These are phyloP conservation scores for Litsea cubeba DNA, from an alignment of 164 flowering plant genomes.

Conservation along the genomic window DNA sequence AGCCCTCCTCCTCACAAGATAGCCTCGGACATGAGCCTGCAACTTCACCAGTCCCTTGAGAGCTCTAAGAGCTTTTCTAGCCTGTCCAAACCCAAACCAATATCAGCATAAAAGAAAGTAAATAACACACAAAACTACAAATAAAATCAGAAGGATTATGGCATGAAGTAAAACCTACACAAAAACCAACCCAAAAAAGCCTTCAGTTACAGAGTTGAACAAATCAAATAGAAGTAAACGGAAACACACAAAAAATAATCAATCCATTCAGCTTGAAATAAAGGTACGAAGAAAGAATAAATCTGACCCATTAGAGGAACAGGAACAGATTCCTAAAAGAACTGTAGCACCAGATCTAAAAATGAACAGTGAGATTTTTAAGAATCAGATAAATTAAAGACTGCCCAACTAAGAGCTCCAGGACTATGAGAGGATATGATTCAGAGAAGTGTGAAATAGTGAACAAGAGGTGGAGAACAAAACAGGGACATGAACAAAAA, in stretches of 20 bases:
- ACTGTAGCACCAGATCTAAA: not conserved
- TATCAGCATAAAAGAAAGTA: not conserved
- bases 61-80: conserved; percentile 58
- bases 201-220: not conserved
- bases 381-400: not conserved
- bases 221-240: not conserved
- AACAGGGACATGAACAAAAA: no score
- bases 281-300: not conserved
- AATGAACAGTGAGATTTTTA: not conserved
- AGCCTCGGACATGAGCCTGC: conserved; percentile 69
- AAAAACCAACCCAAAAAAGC: not conserved
- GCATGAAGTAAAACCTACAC: not conserved
- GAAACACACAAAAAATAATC: not conserved
- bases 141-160: not conserved
- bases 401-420: not conserved
- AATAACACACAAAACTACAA: not conserved
- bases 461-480: no score
- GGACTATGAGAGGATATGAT: not conserved
- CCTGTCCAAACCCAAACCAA: conserved; percentile 24
- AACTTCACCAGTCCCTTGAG: conserved; percentile 58
- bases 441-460: not conserved
- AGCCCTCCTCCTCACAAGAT: conserved; percentile 49
- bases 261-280: not conserved
- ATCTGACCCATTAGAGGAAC: not conserved
- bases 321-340: not conserved